phyloP scores from a whole-genome alignment of 495 filamentous ascomycete genomes.

The Lepraria neglecta region DNA sequence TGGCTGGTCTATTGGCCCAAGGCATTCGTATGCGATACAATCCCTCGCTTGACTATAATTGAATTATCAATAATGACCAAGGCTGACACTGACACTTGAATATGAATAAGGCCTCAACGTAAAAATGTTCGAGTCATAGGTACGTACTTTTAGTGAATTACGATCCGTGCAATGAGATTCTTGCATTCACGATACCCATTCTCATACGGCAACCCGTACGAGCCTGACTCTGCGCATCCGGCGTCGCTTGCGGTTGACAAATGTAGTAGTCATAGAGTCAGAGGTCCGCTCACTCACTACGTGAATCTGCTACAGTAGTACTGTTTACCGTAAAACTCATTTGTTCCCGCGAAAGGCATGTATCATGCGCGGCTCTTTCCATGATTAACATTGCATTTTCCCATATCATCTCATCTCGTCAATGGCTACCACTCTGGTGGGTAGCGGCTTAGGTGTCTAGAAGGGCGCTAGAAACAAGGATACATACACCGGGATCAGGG shows the following conservation, averaged over 20 bases:
- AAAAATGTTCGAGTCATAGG: neutral
- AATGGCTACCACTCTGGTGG: conserved; percentile 15
- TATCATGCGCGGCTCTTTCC: conserved; percentile 6
- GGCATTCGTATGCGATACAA: conserved; percentile 1
- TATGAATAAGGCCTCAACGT: conserved; percentile 14
- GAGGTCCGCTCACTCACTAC: too few relatives aligned
- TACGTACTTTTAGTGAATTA: conserved; percentile 1
- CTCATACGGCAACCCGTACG: neutral
- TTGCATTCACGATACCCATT: neutral
- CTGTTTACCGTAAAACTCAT: neutral
- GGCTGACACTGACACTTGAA: conserved; percentile 5
- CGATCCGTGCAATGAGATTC: neutral
- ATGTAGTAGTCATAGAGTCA: neutral
- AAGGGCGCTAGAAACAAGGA: conserved; percentile 20
- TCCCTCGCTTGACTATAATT: neutral
- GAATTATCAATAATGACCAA: conserved; percentile 5
- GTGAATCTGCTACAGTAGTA: too few relatives aligned
- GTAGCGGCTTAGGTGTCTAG: conserved; percentile 16
- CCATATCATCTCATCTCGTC: neutral
- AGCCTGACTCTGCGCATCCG: conserved; percentile 7
- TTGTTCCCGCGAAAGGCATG: neutral
- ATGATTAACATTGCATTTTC: neutral
- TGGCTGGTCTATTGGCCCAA: neutral
- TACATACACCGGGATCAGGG: conserved; percentile 10
- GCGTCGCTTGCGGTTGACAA: neutral